Evolutionary conservation across 228 moss, liverwort and hornwort species (phyloP), one percentile per base, ranked within the genome.

Genomic region (Sphagnum magellanicum): DNA sequence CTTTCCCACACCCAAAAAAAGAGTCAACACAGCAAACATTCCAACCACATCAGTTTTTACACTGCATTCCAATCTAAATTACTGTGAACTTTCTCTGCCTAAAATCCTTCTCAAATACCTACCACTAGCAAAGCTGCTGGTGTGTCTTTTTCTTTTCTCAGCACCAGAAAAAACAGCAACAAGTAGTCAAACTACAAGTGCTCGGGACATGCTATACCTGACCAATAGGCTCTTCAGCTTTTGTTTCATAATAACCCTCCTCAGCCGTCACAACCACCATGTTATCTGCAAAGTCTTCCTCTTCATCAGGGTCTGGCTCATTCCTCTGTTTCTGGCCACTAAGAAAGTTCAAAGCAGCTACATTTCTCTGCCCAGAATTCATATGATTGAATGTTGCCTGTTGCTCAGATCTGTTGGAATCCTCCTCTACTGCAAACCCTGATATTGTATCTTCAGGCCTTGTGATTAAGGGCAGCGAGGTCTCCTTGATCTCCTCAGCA

Each of bases 401-500:
- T 68, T 74, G 77, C 63, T 82, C 78, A 16, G 83, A 77, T 72
- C 77, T 73, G n/a, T 85, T 81, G 9, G 89, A 87, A 75, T 90
- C 97, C 32, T 32, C 32, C 32, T 32, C 32, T 58, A 83, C 91
- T 8, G 70, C 73, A 70, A 93, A 98, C 14, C 91, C 91, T 60
- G 87, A 16, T 59, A 89, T 79, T 62, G 91, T 81, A 69, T 79
- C 76, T 4, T 73, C 79, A 59, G 51, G 64, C 10, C 76, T 79
- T 57, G 71, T 80, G 16, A 50, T 67, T 5, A 55, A 75, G 16
- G 81, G 77, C 63, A 71, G 72, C 49, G 60, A 82, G 50, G 89
- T 87, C 68, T 90, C 82, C 75, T 76, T 73, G 47, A 98, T 70
- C 70, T 98, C 98, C 32, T 80, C 85, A 4, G 73, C 9, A 49